A percentile compares a stretch with the other conserved stretches of the same genome.
Conservation (phyloP, 495 filamentous ascomycete species). For the Jackrogersella multiformis region DNA sequence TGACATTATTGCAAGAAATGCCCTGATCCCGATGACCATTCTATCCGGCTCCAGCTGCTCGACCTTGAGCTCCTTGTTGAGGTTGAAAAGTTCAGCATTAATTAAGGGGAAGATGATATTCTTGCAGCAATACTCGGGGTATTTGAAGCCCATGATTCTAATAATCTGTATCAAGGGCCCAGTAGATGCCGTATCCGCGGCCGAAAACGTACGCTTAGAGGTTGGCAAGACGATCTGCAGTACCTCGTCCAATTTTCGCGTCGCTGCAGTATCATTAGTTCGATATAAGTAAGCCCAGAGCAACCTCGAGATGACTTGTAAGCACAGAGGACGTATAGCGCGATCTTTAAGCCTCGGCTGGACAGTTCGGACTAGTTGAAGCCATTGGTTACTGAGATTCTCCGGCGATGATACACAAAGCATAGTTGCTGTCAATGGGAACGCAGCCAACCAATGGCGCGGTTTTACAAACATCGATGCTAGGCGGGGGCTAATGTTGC, state of each 20-base stretch:
- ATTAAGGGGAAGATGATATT: constrained; percentile 93
- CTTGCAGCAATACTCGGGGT: constrained; percentile 91
- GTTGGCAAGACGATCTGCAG: constrained; percentile 80
- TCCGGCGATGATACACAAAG: constrained; percentile 89
- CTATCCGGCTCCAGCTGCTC: constrained; percentile 95
- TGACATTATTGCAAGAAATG: constrained; percentile 90
- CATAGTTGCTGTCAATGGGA: constrained; percentile 83
- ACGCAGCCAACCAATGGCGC: constrained; percentile 86
- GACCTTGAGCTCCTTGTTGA: constrained; percentile 81
- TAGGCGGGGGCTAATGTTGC: constrained; percentile 76
- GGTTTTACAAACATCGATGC: constrained; percentile 87
- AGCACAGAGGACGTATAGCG: constrained; percentile 75
- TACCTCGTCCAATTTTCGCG: constrained; percentile 87
- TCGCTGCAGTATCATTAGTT: constrained; percentile 71
- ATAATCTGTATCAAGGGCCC: constrained; percentile 94
- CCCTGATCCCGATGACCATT: constrained; percentile 93
- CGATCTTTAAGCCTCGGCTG: constrained; percentile 86
- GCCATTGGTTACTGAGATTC: constrained; percentile 83
- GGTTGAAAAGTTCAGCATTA: constrained; percentile 86
- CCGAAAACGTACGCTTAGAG: constrained; percentile 78
- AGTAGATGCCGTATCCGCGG: constrained; percentile 79
- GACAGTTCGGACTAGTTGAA: constrained; percentile 76
- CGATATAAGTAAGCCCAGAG: constrained; percentile 96
- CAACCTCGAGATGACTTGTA: constrained; percentile 91
- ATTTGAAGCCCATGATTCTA: constrained; percentile 91